Evolutionary conservation across 1,139 yeast genomes (phyloP).

Genomic region (Pichia sp.): DNA sequence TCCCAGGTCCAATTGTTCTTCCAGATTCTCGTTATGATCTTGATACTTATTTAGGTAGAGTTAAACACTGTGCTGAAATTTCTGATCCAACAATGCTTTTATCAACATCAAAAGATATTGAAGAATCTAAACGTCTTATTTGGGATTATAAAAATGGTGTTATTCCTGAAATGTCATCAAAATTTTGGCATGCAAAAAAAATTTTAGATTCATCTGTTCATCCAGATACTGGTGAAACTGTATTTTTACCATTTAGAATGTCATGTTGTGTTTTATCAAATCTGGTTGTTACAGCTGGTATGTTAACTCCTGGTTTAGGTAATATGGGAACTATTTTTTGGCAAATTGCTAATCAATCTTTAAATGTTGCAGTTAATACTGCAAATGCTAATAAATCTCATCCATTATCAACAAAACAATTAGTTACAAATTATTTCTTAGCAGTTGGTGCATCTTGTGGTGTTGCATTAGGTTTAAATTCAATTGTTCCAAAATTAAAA

Average conservation of each 20-base stretch:
- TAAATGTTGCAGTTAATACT: conserved; percentile 93
- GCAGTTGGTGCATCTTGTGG: conserved; percentile 95
- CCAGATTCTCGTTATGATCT: conserved; percentile 79
- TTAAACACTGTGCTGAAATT: conserved; percentile 85
- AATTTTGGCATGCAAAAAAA: conserved; percentile 84
- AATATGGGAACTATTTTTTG: conserved; percentile 88
- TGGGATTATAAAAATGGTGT: conserved; percentile 71
- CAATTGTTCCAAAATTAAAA: conserved; percentile 76
- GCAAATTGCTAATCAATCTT: conserved; percentile 96
- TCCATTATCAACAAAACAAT: conserved; percentile 74
- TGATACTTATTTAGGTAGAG: conserved; percentile 85
- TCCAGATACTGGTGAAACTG: conserved; percentile 95
- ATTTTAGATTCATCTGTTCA: conserved; percentile 83
- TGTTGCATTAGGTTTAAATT: conserved; percentile 88
- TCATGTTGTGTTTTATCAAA: conserved; percentile 91
- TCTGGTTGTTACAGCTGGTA: conserved; percentile 91
- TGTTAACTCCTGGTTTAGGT: conserved; percentile 92
- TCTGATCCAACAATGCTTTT: conserved; percentile 89
- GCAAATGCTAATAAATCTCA: conserved; percentile 95
- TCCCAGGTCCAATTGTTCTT: conserved; percentile 71
- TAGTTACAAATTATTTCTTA: conserved; percentile 68
- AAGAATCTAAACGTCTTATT: conserved; percentile 55
- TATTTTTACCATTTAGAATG: conserved; percentile 90
- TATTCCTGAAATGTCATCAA: conserved; percentile 59
- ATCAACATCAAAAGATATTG: conserved; percentile 60